phyloP scores from a whole-genome alignment of 2,329 filamentous ascomycete species.

The Colletotrichum sp. region DNA sequence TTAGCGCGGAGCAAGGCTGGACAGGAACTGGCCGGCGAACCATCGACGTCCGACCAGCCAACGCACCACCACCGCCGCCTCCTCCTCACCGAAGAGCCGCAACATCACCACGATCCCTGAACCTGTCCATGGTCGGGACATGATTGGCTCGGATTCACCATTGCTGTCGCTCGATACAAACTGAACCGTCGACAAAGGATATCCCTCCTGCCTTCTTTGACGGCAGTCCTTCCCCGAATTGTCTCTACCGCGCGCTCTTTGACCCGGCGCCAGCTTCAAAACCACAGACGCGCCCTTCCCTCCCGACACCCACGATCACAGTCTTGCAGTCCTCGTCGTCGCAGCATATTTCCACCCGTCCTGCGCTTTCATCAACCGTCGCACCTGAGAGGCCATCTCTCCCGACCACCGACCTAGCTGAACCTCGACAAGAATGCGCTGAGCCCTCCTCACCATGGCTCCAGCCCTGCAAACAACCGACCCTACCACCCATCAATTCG shows the following conservation, averaged over 20 bases:
- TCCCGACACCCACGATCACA: neutral
- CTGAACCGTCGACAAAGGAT: neutral
- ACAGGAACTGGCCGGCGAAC: neutral
- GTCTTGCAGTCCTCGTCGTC: neutral
- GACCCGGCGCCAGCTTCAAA: neutral
- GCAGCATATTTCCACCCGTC: neutral
- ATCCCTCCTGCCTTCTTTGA: neutral
- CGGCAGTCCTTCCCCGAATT: neutral
- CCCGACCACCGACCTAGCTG: neutral
- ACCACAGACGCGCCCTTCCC: neutral
- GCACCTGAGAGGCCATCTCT: neutral
- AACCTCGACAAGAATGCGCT: conserved; percentile 7
- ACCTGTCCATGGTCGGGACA: neutral
- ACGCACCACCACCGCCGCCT: neutral
- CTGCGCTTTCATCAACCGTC: neutral
- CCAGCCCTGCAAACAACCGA: conserved; percentile 17
- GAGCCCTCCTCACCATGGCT: conserved; percentile 15
- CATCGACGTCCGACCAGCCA: conserved; percentile 1
- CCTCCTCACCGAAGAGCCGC: conserved; percentile 15
- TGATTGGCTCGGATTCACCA: neutral
- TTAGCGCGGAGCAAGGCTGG: neutral
- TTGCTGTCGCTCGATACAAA: neutral
- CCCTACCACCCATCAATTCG: conserved; percentile 9
- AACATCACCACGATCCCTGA: neutral
- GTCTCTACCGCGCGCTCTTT: neutral